Percentiles rank a stretch among this genome's conserved stretches.
Evolutionary conservation across 257 asterid genomes (phyloP).

Genomic region (Solanum gracilifrons): DNA sequence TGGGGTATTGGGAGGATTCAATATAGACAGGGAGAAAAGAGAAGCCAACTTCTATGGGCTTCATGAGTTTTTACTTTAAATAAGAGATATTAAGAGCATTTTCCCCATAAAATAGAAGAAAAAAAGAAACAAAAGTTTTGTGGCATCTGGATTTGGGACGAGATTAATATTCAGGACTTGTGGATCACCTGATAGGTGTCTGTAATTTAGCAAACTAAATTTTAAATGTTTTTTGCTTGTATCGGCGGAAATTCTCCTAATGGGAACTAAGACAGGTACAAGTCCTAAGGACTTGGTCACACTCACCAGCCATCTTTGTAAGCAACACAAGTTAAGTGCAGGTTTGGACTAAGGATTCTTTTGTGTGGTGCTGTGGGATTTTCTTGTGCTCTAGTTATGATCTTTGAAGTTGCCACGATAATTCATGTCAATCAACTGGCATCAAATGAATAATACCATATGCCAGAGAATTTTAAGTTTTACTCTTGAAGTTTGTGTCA

Average conservation of each 20-base stretch:
- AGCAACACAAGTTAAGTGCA: not conserved
- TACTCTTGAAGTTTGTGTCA: not conserved
- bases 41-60: too few relatives aligned
- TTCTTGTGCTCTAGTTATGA: not conserved
- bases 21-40: too few relatives aligned
- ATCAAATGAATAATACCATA: not conserved
- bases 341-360: not conserved
- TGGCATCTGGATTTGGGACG: not conserved
- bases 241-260: not conserved
- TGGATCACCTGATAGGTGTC: not conserved
- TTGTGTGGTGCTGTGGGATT: not conserved
- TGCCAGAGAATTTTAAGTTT: not conserved
- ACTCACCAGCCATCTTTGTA: not conserved
- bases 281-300: not conserved
- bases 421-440: not conserved
- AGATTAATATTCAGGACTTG: not conserved
- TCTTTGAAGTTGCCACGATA: not conserved
- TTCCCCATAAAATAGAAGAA: not conserved
- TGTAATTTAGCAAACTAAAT: not conserved
- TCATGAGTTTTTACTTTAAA: not conserved
- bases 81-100: not conserved
- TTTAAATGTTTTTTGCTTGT: not conserved
- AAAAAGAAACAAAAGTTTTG: not conserved
- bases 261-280: not conserved
- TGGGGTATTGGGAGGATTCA: too few relatives aligned